Percentiles rank a stretch among this genome's conserved stretches.
phyloP scores from a whole-genome alignment of 306 rosid species.

The Casuarina equisetifolia region DNA sequence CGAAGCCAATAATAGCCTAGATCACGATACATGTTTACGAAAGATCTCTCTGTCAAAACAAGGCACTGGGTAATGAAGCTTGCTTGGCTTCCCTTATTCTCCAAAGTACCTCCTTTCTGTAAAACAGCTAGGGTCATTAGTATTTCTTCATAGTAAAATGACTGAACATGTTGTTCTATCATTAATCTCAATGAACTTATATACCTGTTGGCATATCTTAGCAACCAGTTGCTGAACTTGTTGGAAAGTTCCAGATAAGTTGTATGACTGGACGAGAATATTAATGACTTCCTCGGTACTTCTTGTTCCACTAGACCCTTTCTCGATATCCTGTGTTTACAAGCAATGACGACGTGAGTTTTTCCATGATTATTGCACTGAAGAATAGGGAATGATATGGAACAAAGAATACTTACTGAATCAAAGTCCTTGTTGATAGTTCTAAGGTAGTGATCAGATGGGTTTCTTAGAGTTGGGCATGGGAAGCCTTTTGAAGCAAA shows the following conservation, averaged over 20 bases:
- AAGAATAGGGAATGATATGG: not conserved
- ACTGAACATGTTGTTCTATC: not conserved
- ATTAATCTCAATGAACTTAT: not conserved
- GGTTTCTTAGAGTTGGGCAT: conserved; percentile 60
- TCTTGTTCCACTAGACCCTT: conserved; percentile 18
- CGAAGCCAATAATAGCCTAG: conserved; percentile 59
- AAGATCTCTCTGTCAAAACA: conserved; percentile 44
- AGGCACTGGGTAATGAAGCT: conserved; percentile 37
- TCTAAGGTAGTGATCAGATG: conserved; percentile 67
- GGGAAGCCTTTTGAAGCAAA: conserved; percentile 68
- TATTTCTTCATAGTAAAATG: not conserved
- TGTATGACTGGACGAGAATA: conserved; percentile 32
- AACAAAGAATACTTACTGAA: conserved; percentile 30
- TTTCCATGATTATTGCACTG: not conserved
- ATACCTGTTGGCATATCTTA: conserved; percentile 31
- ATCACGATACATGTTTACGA: conserved; percentile 50
- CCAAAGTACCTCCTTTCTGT: conserved; percentile 23
- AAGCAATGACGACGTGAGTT: not conserved
- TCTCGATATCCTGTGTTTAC: conserved; percentile 40
- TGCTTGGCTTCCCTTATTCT: conserved; percentile 38
- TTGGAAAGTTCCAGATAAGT: conserved; percentile 19
- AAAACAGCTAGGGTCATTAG: not conserved
- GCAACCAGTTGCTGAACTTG: conserved; percentile 23
- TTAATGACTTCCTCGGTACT: conserved; percentile 37
- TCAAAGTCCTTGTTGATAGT: conserved; percentile 75